A percentile compares a stretch with the other conserved stretches of the same genome.
Conservation (phyloP, 1,284 basidiomycete species). For the Puccinia hordei region DNA sequence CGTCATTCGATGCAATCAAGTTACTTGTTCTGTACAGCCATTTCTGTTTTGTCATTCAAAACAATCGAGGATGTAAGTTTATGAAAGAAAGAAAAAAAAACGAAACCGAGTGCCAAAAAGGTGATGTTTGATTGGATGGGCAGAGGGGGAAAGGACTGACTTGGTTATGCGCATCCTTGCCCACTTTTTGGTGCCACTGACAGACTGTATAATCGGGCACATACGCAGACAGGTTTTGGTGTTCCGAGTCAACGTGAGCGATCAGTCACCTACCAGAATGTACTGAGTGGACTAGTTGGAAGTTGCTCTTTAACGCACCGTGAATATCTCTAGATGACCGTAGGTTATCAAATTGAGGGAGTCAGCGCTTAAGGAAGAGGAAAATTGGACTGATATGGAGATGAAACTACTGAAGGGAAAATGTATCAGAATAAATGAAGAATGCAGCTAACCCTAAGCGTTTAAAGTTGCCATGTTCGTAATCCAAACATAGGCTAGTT, state of each 20-base stretch:
- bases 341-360: too few relatives aligned
- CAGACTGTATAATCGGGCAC: conserved; percentile 18
- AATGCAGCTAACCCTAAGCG: conserved; percentile 22
- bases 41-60: conserved; percentile 10
- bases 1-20: conserved; percentile 32
- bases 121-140: too few relatives aligned
- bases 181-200: conserved; percentile 48
- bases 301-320: conserved; percentile 25
- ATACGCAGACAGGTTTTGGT: too few relatives aligned
- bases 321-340: conserved; percentile 29
- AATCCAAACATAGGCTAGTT: conserved; percentile 28
- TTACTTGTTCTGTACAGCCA: conserved; percentile 47
- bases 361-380: too few relatives aligned
- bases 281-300: too few relatives aligned
- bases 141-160: background rate
- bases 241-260: too few relatives aligned
- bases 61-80: background rate
- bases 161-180: conserved; percentile 43
- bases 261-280: too few relatives aligned
- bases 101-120: too few relatives aligned
- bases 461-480: conserved; percentile 47
- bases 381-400: background rate
- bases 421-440: background rate
- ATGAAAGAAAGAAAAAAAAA: background rate
- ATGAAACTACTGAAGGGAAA: too few relatives aligned